These are phyloP conservation scores for Sextonia rubra DNA, from an alignment of 164 flowering plant species.

Conservation along the genomic window DNA sequence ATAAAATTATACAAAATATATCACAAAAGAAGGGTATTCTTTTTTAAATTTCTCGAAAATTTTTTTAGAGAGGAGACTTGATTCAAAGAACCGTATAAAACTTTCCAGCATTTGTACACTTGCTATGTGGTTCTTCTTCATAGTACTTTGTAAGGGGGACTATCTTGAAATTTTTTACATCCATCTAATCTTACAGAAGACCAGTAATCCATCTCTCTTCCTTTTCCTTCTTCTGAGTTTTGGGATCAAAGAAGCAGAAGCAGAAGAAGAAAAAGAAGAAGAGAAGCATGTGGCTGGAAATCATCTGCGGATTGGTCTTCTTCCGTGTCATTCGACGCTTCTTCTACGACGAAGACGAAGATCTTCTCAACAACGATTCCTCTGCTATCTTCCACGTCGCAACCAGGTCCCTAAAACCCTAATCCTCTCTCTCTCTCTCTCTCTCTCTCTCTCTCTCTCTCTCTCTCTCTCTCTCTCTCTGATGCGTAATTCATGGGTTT, in stretches of 20 bases:
- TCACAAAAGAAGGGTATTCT: no score
- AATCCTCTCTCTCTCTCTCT: background rate
- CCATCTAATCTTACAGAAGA: background rate
- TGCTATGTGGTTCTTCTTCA: no score
- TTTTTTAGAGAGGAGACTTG: no score
- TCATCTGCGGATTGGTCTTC: constrained; percentile 63
- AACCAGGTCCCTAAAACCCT: constrained; percentile 31
- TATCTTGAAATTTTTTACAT: no score
- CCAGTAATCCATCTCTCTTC: background rate
- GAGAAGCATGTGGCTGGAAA: constrained; percentile 30
- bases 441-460: background rate
- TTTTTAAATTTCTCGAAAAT: no score
- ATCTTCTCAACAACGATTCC: constrained; percentile 41
- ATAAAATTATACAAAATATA: no score
- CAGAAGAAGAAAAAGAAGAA: no score
- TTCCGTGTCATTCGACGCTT: constrained; percentile 46
- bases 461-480: background rate
- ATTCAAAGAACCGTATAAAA: no score
- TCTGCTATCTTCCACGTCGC: constrained; percentile 66
- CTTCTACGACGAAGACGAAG: constrained; percentile 49
- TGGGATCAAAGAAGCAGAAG: no score
- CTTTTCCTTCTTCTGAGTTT: background rate
- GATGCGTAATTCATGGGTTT: background rate
- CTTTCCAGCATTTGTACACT: no score
- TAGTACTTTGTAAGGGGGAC: no score